Evolutionary conservation across 352 stramenopile species (phyloP), one percentile per base, ranked within the genome.

Genomic region (Phytophthora brassicae): DNA sequence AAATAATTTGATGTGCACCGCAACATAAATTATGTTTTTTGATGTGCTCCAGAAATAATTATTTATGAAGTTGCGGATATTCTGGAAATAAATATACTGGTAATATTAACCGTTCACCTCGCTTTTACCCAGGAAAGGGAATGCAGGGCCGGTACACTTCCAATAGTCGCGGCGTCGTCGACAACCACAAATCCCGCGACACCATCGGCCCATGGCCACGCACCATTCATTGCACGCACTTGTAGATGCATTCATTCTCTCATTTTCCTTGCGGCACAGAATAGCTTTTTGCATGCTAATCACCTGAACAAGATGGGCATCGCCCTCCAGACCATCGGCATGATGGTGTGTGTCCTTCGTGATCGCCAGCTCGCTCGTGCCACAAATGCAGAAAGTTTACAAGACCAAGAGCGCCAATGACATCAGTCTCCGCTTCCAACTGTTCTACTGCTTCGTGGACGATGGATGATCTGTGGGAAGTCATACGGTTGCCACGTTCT

Each of bases 261-360:
- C 45, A 74, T 31, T 65, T 60, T 12, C 13, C 19, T 33, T 49
- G 36, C 44, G 13, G 5, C 17, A 36, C 23, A 35, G 20, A 38
- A 22, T 14, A 69, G 31, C 35, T 23, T 22, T 8, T 51, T 19
- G 13, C n/a, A n/a, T n/a, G n/a, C n/a, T n/a, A n/a, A n/a, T n/a
- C n/a, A n/a, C n/a, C n/a, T 33, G 2, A 23, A 14, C 39, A 61
- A 56, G 14, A 77, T 76, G 59, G 66, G 66, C 26, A 35, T 74
- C 48, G 65, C 70, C 51, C 86, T 72, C 66, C 68, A 86, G 57
- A 75, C 81, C 42, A 67, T 86, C 51, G 79, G 79, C 8, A 79
- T 88, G 57, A 60, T 82, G 20, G 78, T 75, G 51, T 86, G 78
- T 75, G 51, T 86, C 76, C 42, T 84, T 86, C 53, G 68, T 88